Evolutionary conservation across 768 basidiomycete genomes (phyloP), one percentile per base, ranked within the genome.

Genomic region (Serendipita sp.): DNA sequence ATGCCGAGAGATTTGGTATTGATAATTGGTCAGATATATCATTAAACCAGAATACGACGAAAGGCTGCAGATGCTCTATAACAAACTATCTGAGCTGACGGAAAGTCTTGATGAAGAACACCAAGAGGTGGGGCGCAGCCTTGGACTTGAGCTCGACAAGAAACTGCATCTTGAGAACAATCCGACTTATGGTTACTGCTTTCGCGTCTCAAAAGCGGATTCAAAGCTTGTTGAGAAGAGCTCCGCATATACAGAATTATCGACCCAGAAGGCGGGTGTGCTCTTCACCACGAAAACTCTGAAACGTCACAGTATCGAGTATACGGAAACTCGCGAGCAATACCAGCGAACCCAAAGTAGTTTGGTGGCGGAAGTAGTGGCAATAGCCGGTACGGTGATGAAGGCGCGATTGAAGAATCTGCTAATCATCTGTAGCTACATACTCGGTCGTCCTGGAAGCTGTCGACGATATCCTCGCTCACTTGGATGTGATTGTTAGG

Each of bases 81-180:
- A 79, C 13, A 79, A 83, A 67, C 75, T 99, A n/a, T 72, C 76
- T 20, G 77, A 81, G 68, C 81, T 82, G 45, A 3, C 73, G 31
- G 90, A 93, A 69, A 82, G 81, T 0, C 74, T 99, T 17, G 91
- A 99, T 68, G 77, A 75, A 13, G 92, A 96, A 70, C 94, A 97
- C 71, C 72, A 75, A 4, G 68, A 75, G 1, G 85, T 83, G 0
- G 86, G 86, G 3, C 72, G 76, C 4, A 88, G 89, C 42, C 77
- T 97, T 3, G 80, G 78, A 7, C 67, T 99, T 9, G 92, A 95
- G 16, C 79, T 91, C 2, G 90, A 96, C 72, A 95, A 95, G 75
- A 98, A 97, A 74, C 73, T 98, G 11, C 96, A 98, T 72, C 76
- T 99, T 30, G 96, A 99, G 74, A 93, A 94, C 68, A 89, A 86